A percentile compares a stretch with the other conserved stretches of the same genome.
Evolutionary conservation across 345 rosid genomes (phyloP).

Genomic region (Corchorus olitorius): DNA sequence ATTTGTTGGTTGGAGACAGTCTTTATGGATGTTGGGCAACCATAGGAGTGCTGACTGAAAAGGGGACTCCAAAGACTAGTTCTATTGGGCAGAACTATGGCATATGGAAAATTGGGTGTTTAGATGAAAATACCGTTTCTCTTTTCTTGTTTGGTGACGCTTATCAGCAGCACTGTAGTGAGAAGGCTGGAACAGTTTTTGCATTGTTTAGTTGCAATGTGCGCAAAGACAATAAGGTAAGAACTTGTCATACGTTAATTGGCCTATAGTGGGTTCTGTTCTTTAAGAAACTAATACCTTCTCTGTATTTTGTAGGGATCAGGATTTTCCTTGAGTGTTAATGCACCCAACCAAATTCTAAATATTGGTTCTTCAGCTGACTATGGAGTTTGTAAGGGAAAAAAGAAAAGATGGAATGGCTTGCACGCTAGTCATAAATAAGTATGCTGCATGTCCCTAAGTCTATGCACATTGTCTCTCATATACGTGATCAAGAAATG

Average conservation of each 20-base stretch:
- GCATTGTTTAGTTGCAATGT: conserved; percentile 70
- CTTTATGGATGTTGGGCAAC: conserved; percentile 92
- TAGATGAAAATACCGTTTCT: conserved; percentile 63
- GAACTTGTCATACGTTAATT: conserved; percentile 13
- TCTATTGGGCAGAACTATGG: conserved; percentile 70
- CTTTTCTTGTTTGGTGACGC: conserved; percentile 94
- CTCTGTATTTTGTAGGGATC: conserved; percentile 48
- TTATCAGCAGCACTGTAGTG: conserved; percentile 52
- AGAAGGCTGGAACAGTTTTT: conserved; percentile 72
- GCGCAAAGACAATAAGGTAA: conserved; percentile 67
- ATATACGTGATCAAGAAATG: neutral
- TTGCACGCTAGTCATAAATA: conserved; percentile 73
- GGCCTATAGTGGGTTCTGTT: neutral
- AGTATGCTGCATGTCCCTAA: conserved; percentile 43
- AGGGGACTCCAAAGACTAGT: conserved; percentile 71
- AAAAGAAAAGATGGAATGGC: conserved; percentile 75
- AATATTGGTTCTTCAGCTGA: conserved; percentile 83
- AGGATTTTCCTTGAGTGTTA: conserved; percentile 73
- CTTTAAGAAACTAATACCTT: conserved; percentile 10
- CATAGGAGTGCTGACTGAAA: conserved; percentile 79
- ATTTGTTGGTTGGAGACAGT: conserved; percentile 69
- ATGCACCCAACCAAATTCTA: conserved; percentile 62
- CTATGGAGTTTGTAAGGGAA: conserved; percentile 85
- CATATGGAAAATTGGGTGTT: conserved; percentile 74
- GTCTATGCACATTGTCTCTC: neutral